Evolutionary conservation across 2,329 filamentous ascomycete genomes (phyloP), one percentile per base, ranked within the genome.

Genomic region (Colletotrichum sp.): DNA sequence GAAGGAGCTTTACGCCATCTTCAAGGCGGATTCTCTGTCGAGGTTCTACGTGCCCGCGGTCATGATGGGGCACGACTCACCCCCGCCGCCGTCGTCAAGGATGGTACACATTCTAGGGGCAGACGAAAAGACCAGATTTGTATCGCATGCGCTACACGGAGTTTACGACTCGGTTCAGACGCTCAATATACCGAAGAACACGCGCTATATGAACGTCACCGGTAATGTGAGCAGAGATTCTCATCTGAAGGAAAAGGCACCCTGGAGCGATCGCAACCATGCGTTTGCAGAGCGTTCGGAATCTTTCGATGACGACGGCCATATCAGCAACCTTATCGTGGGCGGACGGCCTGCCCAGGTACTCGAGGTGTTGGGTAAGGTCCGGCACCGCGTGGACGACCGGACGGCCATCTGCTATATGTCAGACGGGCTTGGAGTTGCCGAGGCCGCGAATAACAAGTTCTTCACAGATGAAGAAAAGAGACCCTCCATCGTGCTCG

Each of bases 341-440:
- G 91, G 92, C 3, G 91, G 90, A 29, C 77, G 78, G 6, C 83
- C 81, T 0, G 92, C 93, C 79, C 88, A 93, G 27, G 82, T 83
- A 1, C 84, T 89, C 13, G 81, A 87, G 43, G 91, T 92, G 3
- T 80, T 97, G 29, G 79, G 86, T 5, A 83, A 87, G 0, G 86
- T 97, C 69, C 89, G 87, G 69, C 88, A 94, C 78, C 90, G 94
- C 12, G 84, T 97, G n/a, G 87, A 90, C 57, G 85, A 89, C 4
- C 85, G 91, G 33, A 95, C 93, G 2, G 94, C 94, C 0, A 89
- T 98, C 9, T 91, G 94, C 73, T 89, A 98, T 69, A 82, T 97
- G 70, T 93, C 95, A 70, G 94, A 96, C 75, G 95, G 96, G 1
- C 90, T 98, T 82, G 96, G 97, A 1, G 86, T 95, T 3, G 87